Evolutionary conservation across 768 basidiomycete genomes (phyloP), one percentile per base, ranked within the genome.

Genomic region (Gautieria morchelliformis): DNA sequence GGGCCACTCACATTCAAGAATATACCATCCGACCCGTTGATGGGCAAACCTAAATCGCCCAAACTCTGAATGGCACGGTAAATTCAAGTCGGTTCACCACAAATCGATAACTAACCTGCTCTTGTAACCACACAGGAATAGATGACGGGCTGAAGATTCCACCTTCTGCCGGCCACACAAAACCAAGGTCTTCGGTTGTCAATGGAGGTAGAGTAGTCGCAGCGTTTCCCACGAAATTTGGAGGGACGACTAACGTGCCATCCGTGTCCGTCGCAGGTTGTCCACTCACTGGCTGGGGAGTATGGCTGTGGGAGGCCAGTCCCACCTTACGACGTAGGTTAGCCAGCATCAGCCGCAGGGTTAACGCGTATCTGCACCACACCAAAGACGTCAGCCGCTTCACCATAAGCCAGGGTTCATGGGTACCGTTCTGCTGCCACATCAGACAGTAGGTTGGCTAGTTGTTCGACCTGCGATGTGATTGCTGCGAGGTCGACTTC

Each of bases 101-200:
- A 42, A 52, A 44, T 45, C 5, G 2, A 45, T 17, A 46, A 74
- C 83, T 59, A 51, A 89, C 90, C 74, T 89, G 85, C 70, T 95
- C 93, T 67, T 89, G 92, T 58, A 96, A 72, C 93, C 93, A 96
- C 4, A 83, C 64, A n/a, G 93, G 93, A 56, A 96, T 86, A 47
- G 85, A 81, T 42, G 82, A 80, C 10, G 89, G 87, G 66, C 81
- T 89, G 68, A 94, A 83, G 52, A 82, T 78, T 15, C 80, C 79
- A 39, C 63, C 63, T 48, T 68, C 64, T 59, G 69, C 65, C 49
- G 87, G 85, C 81, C 85, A 87, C 27, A 78, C 77, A 62, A 90
- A 83, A 0, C 89, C 90, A 24, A 93, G 78, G 63, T 93, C 93
- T 65, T 92, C 88, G 79, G 89, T 81, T 24, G 88, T 88, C 68